Conservation (phyloP, 2,329 filamentous ascomycete species). For the Fusarium dlaminii region DNA sequence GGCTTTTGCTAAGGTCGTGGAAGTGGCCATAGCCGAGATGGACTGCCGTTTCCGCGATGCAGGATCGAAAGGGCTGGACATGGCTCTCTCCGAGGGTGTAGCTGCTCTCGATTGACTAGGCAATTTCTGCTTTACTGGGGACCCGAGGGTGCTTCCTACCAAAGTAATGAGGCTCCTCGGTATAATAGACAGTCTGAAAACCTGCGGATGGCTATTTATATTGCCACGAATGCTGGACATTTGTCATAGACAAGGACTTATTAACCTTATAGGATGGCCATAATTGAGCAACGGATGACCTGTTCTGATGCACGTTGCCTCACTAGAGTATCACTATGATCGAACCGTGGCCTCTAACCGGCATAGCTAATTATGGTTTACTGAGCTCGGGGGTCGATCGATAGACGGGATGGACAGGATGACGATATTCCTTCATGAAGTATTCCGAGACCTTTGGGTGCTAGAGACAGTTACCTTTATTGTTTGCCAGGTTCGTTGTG, state of each 20-base stretch:
- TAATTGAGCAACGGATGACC: not conserved
- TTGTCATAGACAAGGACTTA: not conserved
- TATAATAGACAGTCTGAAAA: too few species aligned
- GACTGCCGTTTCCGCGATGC: too few species aligned
- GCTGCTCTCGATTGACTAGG: too few species aligned
- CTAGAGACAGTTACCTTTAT: not conserved
- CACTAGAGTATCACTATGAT: not conserved
- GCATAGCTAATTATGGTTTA: not conserved
- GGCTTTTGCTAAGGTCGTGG: too few species aligned
- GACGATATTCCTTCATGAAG: not conserved
- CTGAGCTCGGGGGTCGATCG: not conserved
- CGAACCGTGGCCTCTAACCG: not conserved
- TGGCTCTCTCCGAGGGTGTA: too few species aligned
- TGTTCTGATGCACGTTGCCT: not conserved
- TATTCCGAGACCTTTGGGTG: not conserved
- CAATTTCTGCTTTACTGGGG: too few species aligned
- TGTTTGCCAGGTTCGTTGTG: not conserved
- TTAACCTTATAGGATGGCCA: not conserved
- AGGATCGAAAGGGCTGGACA: too few species aligned
- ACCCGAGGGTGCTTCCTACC: too few species aligned
- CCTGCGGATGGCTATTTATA: not conserved
- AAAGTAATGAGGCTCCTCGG: too few species aligned
- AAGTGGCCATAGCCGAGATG: too few species aligned
- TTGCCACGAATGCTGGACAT: not conserved
- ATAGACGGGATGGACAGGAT: not conserved